These are phyloP conservation scores for Botryosphaeria dothidea DNA, from an alignment of 2,329 filamentous ascomycete genomes.

Conservation along the genomic window DNA sequence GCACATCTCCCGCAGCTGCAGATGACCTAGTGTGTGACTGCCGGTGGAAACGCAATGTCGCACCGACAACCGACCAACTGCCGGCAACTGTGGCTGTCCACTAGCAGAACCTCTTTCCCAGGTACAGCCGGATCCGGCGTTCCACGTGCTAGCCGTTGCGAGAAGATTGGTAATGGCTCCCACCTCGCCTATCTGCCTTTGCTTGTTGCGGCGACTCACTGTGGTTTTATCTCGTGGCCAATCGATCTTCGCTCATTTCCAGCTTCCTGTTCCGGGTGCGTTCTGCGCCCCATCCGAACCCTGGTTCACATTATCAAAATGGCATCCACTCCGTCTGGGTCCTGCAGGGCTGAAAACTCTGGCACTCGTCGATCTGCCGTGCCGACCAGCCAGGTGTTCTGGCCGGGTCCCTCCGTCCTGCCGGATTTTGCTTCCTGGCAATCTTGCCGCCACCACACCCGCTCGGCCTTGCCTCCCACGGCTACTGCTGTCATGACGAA, in stretches of 20 bases:
- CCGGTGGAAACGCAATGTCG: conserved; percentile 1
- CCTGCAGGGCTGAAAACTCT: background rate
- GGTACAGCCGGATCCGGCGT: background rate
- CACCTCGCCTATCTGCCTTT: background rate
- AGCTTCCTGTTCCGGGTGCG: conserved; percentile 5
- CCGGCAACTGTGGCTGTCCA: background rate
- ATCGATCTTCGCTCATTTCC: background rate
- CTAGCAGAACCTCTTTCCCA: background rate
- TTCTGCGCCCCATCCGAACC: background rate
- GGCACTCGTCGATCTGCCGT: background rate
- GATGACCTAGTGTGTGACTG: background rate
- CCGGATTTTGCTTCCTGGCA: background rate
- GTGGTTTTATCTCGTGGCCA: background rate
- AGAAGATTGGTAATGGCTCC: background rate
- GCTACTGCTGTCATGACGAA: background rate
- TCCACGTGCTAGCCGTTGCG: background rate
- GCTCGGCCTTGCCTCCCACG: background rate
- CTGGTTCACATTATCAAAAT: background rate
- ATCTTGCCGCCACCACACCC: background rate
- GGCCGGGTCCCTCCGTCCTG: background rate
- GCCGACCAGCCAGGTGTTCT: background rate
- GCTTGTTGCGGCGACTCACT: background rate
- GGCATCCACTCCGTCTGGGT: background rate
- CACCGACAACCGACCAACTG: background rate
- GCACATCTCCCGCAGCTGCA: background rate